Base-by-base conservation (phyloP, 495 filamentous ascomycete genomes). In the Lepraria neglecta region DNA sequence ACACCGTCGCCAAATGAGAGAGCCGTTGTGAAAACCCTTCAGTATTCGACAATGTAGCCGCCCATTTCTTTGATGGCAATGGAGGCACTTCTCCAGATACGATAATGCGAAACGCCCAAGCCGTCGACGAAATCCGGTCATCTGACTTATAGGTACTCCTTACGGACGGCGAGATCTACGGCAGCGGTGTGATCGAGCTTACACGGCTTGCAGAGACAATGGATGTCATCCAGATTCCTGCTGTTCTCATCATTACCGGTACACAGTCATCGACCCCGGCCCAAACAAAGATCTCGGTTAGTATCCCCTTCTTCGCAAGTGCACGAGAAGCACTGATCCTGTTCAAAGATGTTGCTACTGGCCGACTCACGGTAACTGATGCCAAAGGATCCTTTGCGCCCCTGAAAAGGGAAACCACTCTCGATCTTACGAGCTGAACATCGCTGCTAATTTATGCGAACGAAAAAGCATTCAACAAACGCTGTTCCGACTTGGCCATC, bases 371-470 rank as follows among this genome's bases (percentile, higher is more conserved):
- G 19, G 62, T 75, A 3, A 68, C 75, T 42, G 73, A 66, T 5
- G 72, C 70, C 10, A 75, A 75, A 48, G 73, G 73, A 33, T 69
- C 67, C 38, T 75, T 75, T 60, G 54, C 64, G n/a, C 51, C 64
- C 5, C 51, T 73, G 24, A 56, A 67, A 3, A 56, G 52, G 9
- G 54, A 63, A 12, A 56, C 46, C 4, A 27, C 44, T 19, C 2
- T 17, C 17, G 40, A 66, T 43, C 51, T 67, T 50, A 48, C 60
- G 24, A 31, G 65, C 38, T 56, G 69, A 47, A 57, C 60, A n/a
- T 43, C 64, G 44, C 62, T 55, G 14, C 54, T 64, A 15, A 65
- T 42, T n/a, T 75, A 69, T 72, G 63, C 40, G 9, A 67, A 67
- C 17, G 62, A 71, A 14, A 63, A 65, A 10, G 66, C 59, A 6